Percentiles rank a stretch among this genome's conserved stretches.
Conservation (phyloP, 768 basidiomycete species). For the Phylloporus sp. region DNA sequence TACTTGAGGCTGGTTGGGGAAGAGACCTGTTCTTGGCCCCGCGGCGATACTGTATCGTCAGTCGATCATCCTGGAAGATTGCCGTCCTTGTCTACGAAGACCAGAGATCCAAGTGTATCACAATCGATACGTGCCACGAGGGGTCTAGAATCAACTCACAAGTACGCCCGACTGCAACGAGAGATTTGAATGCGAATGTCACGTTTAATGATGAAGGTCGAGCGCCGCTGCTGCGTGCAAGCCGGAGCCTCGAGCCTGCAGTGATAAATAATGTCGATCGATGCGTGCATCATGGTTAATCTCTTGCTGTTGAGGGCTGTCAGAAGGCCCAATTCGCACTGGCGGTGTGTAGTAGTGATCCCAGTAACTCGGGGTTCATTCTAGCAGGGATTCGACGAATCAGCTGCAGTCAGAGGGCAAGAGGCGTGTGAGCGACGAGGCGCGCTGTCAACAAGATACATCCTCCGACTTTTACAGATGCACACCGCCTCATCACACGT, state of each 20-base stretch:
- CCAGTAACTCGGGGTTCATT: constrained; percentile 17
- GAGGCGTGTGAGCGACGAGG: constrained; percentile 28
- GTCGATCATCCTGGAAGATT: neutral
- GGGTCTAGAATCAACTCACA: neutral
- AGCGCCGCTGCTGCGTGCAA: constrained; percentile 4
- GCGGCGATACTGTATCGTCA: neutral
- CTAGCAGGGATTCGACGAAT: constrained; percentile 4
- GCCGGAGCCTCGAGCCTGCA: neutral
- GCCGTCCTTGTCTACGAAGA: no score
- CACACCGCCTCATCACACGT: constrained; percentile 10
- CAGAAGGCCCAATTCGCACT: constrained; percentile 1
- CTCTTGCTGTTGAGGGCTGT: constrained; percentile 4
- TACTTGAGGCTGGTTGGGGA: neutral
- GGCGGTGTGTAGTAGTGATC: constrained; percentile 12
- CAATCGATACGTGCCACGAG: neutral
- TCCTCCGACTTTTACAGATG: constrained; percentile 2
- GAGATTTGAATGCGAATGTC: constrained; percentile 1
- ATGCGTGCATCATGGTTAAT: constrained; percentile 26
- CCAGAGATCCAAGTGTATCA: no score
- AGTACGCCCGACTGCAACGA: neutral
- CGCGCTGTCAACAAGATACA: no score
- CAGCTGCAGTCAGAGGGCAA: constrained; percentile 1
- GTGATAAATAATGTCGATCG: constrained; percentile 12
- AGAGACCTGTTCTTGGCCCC: constrained; percentile 7
- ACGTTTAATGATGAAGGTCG: constrained; percentile 1